Percentiles rank a stretch among this genome's conserved stretches.
These are phyloP conservation scores for Saitoella complicata DNA, from an alignment of 805 yeast species.

Conservation along the genomic window DNA sequence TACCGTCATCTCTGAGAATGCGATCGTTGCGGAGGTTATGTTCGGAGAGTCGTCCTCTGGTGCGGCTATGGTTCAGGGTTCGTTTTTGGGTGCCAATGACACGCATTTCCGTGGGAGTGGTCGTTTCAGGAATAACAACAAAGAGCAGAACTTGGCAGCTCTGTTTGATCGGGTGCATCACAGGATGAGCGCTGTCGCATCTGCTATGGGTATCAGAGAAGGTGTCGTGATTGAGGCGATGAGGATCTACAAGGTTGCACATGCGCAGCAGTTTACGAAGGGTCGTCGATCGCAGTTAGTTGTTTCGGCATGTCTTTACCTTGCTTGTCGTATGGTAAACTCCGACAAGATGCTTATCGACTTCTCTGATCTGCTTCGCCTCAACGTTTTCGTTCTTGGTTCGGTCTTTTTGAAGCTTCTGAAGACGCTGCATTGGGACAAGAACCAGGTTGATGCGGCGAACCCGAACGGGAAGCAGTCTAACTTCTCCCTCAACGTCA, in stretches of 20 bases:
- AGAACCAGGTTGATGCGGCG: slow-evolving; percentile 10
- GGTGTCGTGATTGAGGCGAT: slow-evolving; percentile 29
- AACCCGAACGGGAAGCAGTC: too few relatives aligned
- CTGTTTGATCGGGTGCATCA: too few relatives aligned
- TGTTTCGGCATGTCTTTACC: slow-evolving; percentile 82
- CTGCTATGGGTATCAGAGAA: too few relatives aligned
- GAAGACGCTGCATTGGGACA: slow-evolving; percentile 59
- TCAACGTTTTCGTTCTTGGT: slow-evolving; percentile 86
- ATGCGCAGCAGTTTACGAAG: slow-evolving; percentile 79
- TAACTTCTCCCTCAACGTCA: slow-evolving; percentile 43
- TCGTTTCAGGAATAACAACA: slow-evolving; percentile 23
- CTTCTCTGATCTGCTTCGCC: slow-evolving; percentile 76
- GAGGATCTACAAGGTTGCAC: slow-evolving; percentile 78
- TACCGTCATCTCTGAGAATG: slow-evolving; percentile 74
- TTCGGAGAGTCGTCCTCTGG: slow-evolving; percentile 87
- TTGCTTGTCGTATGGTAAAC: slow-evolving; percentile 81
- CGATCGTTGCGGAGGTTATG: slow-evolving; percentile 87
- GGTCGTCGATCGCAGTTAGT: slow-evolving; percentile 96
- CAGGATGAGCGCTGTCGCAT: too few relatives aligned
- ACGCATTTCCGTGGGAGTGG: slow-evolving; percentile 41
- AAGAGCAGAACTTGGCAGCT: slow-evolving; percentile 65
- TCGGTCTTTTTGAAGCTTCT: slow-evolving; percentile 90
- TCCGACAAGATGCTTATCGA: slow-evolving; percentile 95
- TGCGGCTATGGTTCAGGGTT: slow-evolving; percentile 91
- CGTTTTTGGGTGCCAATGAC: slow-evolving; percentile 80